Conservation (phyloP, 169 alveolate species). For the Cryptosporidium muris region DNA sequence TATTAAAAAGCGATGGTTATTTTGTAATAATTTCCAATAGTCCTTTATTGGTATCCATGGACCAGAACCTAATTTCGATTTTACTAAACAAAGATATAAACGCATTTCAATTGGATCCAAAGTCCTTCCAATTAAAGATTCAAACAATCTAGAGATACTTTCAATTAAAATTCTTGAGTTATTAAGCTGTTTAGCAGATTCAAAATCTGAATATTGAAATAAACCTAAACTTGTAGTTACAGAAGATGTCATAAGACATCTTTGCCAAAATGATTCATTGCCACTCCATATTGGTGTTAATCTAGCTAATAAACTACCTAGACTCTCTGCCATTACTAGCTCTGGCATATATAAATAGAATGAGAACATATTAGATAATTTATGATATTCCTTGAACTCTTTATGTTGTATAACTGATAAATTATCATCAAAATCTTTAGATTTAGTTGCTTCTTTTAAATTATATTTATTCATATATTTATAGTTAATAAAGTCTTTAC, state of each 20-base stretch:
- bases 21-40: constrained; percentile 58
- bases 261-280: constrained; percentile 25
- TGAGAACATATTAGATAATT: background rate
- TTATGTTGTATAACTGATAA: too few relatives aligned
- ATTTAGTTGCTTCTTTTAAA: too few relatives aligned
- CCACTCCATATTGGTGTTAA: constrained; percentile 60
- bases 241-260: background rate
- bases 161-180: constrained; percentile 26
- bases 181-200: constrained; percentile 12
- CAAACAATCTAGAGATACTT: constrained; percentile 23
- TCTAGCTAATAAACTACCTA: constrained; percentile 43
- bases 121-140: constrained; percentile 10
- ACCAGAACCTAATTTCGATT: constrained; percentile 61
- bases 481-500: too few relatives aligned
- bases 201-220: background rate
- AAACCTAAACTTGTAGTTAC: constrained; percentile 14
- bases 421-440: too few relatives aligned
- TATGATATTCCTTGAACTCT: too few relatives aligned
- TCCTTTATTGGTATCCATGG: constrained; percentile 60
- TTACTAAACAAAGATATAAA: constrained; percentile 15
- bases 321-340: constrained; percentile 21
- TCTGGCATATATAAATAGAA: constrained; percentile 61
- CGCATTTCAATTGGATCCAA: constrained; percentile 56
- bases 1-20: constrained; percentile 29
- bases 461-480: too few relatives aligned